A percentile compares a stretch with the other conserved stretches of the same genome.
Conservation (phyloP, 1,284 basidiomycete species). For the Bjerkandera adusta region DNA sequence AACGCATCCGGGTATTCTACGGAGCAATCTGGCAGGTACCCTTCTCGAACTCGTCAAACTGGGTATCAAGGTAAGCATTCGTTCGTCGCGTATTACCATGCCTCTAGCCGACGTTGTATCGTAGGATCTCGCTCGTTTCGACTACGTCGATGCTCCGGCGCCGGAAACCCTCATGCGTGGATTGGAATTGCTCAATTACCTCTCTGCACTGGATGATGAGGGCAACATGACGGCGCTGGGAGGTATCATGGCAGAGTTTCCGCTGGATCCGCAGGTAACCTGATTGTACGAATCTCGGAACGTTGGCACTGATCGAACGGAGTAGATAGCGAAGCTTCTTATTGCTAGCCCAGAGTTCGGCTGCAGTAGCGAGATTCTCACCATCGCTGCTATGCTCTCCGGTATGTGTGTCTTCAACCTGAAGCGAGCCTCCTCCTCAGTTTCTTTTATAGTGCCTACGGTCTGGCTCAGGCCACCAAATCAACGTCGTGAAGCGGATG, state of each 20-base stretch:
- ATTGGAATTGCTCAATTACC: constrained; percentile 90
- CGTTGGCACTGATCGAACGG: background rate
- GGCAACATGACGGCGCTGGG: constrained; percentile 90
- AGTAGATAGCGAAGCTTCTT: constrained; percentile 87
- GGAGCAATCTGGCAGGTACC: constrained; percentile 91
- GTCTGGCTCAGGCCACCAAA: constrained; percentile 92
- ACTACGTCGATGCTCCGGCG: constrained; percentile 96
- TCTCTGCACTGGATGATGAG: constrained; percentile 92
- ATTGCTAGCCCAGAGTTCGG: constrained; percentile 94
- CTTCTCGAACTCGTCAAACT: constrained; percentile 94
- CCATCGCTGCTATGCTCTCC: constrained; percentile 95
- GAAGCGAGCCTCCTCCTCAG: background rate
- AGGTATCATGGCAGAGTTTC: constrained; percentile 96
- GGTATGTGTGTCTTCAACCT: constrained; percentile 46
- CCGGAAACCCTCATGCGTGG: constrained; percentile 99
- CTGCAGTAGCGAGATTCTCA: constrained; percentile 95
- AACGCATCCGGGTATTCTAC: constrained; percentile 93
- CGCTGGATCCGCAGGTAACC: constrained; percentile 89
- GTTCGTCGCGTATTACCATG: background rate
- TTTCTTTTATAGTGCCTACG: constrained; percentile 69
- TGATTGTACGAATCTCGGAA: background rate
- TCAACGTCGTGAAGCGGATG: constrained; percentile 86
- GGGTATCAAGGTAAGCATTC: constrained; percentile 66
- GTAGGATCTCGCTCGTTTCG: constrained; percentile 91
- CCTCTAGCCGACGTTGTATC: background rate